Evolutionary conservation across 163 green algal genomes (phyloP), one percentile per base, ranked within the genome.

Genomic region (Chlamydomonas reinhardtii): DNA sequence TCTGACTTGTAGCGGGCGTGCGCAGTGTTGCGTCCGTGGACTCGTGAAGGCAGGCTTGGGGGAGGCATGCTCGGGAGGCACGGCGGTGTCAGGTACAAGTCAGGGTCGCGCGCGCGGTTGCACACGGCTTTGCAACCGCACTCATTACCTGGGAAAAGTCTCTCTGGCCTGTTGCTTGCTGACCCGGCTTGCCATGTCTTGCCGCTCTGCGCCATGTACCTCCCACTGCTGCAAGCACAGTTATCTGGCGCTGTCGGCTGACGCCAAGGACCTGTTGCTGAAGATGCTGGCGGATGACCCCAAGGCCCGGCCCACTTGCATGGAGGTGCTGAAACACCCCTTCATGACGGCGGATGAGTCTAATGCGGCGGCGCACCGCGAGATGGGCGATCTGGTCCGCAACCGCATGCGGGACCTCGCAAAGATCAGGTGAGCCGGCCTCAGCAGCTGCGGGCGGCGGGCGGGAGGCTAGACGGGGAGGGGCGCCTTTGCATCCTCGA

Each of bases 191-290:
- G 19, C 20, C 4, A 48, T 48, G 8, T n/a, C n/a, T 8, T 48
- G 39, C 39, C 8, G 39, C 24, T 66, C 20, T 66, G 59, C 59
- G 17, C 59, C 22, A 29, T 15, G 39, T 0, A 39, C 76, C 39
- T 65, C 37, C 34, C 5, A 43, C 43, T 2, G 17, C 34, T 48
- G 11, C 35, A 15, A 48, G 19, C 27, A 14, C 80, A 86, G 80
- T 29, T 86, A 81, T 37, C 56, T 73, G 34, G 34, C 80, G 34
- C 80, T 86, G 29, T 86, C 80, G n/a, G 31, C 34, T 14, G 66
- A 89, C 0, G 94, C 94, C 22, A 91, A 93, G 83, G 86, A 95
- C 78, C 85, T 97, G 68, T 80, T 97, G 35, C 83, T 94, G 76
- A 79, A 80, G 27, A 94, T 97, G 90, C 88, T 97, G 62, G 74